phyloP scores from a whole-genome alignment of 441 rosid species.

The Omphalea diandra region DNA sequence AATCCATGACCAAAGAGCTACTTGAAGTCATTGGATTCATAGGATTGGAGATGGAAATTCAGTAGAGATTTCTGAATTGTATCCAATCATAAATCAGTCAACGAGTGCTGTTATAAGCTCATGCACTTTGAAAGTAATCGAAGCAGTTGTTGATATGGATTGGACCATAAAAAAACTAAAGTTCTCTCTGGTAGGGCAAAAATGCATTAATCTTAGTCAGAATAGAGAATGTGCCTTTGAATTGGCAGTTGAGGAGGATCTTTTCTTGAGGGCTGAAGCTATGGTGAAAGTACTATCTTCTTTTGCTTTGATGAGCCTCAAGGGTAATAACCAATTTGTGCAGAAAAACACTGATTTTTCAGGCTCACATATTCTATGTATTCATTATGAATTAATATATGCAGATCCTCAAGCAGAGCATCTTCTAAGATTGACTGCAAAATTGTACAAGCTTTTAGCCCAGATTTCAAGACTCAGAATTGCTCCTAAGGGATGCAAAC shows the following conservation, averaged over 20 bases:
- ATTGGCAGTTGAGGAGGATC: constrained; percentile 49
- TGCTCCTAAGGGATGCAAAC: constrained; percentile 78
- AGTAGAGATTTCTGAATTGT: constrained; percentile 38
- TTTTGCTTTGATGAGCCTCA: constrained; percentile 68
- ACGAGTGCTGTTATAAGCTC: constrained; percentile 45
- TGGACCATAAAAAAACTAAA: constrained; percentile 65
- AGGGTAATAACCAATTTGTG: constrained; percentile 42
- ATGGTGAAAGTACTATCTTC: constrained; percentile 56
- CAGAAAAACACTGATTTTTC: constrained; percentile 4
- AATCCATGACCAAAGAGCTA: constrained; percentile 51
- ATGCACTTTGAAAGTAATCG: constrained; percentile 54
- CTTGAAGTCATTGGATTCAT: constrained; percentile 41
- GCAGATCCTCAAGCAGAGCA: constrained; percentile 76
- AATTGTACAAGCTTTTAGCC: constrained; percentile 78
- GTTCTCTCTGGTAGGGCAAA: constrained; percentile 40
- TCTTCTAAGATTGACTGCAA: constrained; percentile 52
- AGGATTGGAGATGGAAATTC: constrained; percentile 35
- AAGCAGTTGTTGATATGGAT: constrained; percentile 56
- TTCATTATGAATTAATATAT: constrained; percentile 21
- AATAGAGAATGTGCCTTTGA: constrained; percentile 38
- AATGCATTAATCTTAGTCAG: constrained; percentile 32
- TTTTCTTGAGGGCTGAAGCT: constrained; percentile 57
- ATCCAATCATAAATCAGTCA: constrained; percentile 49
- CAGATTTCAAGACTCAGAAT: constrained; percentile 68
- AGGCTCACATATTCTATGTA: not conserved